Conservation (phyloP, 1,284 basidiomycete genomes). For the Vanrija sp. region DNA sequence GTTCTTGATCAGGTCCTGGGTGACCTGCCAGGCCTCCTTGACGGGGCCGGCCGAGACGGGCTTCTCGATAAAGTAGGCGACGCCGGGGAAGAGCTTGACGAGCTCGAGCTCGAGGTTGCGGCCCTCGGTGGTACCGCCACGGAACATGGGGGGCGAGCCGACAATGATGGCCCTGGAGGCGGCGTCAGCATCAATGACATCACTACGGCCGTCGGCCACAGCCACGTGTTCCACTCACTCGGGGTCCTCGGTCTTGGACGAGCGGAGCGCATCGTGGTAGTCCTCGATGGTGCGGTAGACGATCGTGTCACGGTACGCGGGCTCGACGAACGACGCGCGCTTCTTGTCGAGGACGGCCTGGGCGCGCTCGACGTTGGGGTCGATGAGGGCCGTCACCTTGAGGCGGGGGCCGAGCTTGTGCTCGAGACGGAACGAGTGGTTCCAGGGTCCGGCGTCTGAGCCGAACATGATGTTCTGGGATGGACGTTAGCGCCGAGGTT, state of each 20-base stretch:
- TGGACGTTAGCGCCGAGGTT: constrained; percentile 1
- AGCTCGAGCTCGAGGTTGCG: constrained; percentile 88
- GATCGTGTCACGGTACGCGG: constrained; percentile 86
- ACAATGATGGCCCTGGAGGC: constrained; percentile 67
- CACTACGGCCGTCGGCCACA: neutral
- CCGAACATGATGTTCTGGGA: constrained; percentile 82
- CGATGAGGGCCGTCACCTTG: constrained; percentile 91
- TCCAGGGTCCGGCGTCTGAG: constrained; percentile 65
- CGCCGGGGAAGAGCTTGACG: constrained; percentile 80
- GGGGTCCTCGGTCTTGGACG: constrained; percentile 45
- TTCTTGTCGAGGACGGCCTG: constrained; percentile 79
- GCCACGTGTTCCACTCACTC: constrained; percentile 42
- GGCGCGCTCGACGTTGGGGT: constrained; percentile 81
- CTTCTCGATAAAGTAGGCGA: constrained; percentile 93
- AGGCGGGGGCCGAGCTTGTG: constrained; percentile 93
- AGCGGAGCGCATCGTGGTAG: constrained; percentile 65
- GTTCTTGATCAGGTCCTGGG: constrained; percentile 63
- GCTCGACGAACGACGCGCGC: constrained; percentile 87
- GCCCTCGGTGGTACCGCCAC: constrained; percentile 70
- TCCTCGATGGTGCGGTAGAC: constrained; percentile 86
- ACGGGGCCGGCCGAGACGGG: constrained; percentile 80
- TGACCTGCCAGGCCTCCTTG: constrained; percentile 57
- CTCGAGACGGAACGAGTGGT: constrained; percentile 89
- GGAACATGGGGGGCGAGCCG: constrained; percentile 89
- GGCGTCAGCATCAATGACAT: constrained; percentile 1